Base-by-base conservation (phyloP, 768 basidiomycete species). In the Naganishia antarctica region DNA sequence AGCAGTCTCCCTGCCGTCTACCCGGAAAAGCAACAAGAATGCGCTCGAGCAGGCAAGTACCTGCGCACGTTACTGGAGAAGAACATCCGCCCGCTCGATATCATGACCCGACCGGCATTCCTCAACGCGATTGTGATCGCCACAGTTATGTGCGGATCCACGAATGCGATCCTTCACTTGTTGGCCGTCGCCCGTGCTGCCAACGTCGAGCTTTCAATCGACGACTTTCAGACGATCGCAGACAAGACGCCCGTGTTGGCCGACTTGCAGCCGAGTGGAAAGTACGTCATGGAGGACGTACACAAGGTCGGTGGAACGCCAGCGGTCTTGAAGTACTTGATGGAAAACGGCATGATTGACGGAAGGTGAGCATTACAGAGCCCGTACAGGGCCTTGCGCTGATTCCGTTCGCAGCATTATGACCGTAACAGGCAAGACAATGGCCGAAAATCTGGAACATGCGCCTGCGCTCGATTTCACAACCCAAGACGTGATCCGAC, bases 91-190 rank as follows among this genome's bases (percentile, higher is more conserved):
- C 96, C 96, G 2, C 81, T 88, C 48, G 88, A 98, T 72, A 97
- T 99, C 79, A 98, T 98, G 94, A 97, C 92, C n/a, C 85, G 87
- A 11, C 84, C 87, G 18, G 93, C 96, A 11, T 97, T 98, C 72
- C 92, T 98, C 80, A 98, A 97, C 78, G 94, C 96, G 3, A 93
- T 98, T 84, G 92, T 90, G 28, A 58, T 91, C 48, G 81, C 89
- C 44, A 90, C 86, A 71, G 79, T 89, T 49, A 81, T 92, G 2
- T 90, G 90, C 32, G 91, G 91, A 18, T 90, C 88, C 0, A 93
- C 91, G n/a, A 69, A 69, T 34, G 62, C 65, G 12, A 60, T 70
- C 21, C 46, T 70, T 7, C 71, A 72, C 48, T 40, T 72, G 16
- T 46, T 72, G 23, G 71, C 71, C 0, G 65, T 91, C 79, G 90